Percentiles rank a stretch among this genome's conserved stretches.
Conservation (phyloP, 2,329 filamentous ascomycete species). For the Xylaria multiplex region DNA sequence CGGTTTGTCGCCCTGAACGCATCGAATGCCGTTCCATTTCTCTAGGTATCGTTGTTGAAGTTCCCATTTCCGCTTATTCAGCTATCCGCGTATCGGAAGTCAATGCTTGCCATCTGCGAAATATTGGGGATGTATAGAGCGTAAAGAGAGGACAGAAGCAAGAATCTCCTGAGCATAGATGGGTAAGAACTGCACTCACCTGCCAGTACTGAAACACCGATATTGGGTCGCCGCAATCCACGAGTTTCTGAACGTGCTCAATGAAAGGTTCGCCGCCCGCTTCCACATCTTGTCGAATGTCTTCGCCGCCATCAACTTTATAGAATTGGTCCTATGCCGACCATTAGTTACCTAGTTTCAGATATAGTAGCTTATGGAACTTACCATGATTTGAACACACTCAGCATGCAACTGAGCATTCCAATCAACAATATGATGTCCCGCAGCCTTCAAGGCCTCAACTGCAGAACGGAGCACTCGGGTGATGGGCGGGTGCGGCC, state of each 20-base stretch:
- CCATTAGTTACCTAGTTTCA: slow-evolving; percentile 30
- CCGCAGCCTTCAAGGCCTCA: slow-evolving; percentile 54
- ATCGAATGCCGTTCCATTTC: slow-evolving; percentile 63
- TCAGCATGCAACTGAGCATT: slow-evolving; percentile 60
- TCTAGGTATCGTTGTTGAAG: slow-evolving; percentile 67
- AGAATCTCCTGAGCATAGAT: neutral
- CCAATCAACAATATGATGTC: slow-evolving; percentile 67
- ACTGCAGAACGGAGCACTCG: slow-evolving; percentile 56
- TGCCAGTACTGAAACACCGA: slow-evolving; percentile 75
- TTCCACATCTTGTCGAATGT: slow-evolving; percentile 65
- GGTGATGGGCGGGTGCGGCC: slow-evolving; percentile 62
- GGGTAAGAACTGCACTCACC: slow-evolving; percentile 1
- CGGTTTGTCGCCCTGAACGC: slow-evolving; percentile 53
- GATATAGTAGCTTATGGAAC: slow-evolving; percentile 23
- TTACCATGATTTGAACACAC: slow-evolving; percentile 65
- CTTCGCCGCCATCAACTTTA: slow-evolving; percentile 70
- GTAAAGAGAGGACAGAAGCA: neutral
- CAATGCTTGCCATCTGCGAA: neutral
- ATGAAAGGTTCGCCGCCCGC: slow-evolving; percentile 68
- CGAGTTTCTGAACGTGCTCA: slow-evolving; percentile 65
- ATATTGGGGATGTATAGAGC: neutral
- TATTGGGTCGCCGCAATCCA: slow-evolving; percentile 63
- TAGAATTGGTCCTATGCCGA: slow-evolving; percentile 65
- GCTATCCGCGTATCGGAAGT: slow-evolving; percentile 28
- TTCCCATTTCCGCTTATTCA: slow-evolving; percentile 66